phyloP scores from a whole-genome alignment of 2,329 filamentous ascomycete species.

The Colletotrichum godetiae region DNA sequence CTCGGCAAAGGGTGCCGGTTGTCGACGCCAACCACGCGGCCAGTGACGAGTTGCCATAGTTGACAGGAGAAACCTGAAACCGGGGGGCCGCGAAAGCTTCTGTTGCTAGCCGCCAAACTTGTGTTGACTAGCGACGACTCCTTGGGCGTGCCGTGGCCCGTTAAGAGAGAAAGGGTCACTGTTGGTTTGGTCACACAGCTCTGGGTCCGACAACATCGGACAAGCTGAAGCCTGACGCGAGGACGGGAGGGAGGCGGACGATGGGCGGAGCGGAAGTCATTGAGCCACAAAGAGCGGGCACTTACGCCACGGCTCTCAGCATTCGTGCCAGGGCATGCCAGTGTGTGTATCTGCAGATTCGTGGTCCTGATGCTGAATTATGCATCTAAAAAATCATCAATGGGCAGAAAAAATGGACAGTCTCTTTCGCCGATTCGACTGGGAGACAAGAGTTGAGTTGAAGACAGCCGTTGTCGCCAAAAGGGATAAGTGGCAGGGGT shows the following conservation, averaged over 20 bases:
- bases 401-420: background rate
- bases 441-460: background rate
- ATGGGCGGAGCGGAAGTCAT: slow-evolving; percentile 23
- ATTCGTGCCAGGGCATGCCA: background rate
- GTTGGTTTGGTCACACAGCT: background rate
- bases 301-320: slow-evolving; percentile 10
- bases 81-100: background rate
- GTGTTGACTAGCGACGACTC: background rate
- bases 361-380: background rate
- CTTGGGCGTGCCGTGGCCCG: too few species aligned
- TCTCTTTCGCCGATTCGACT: background rate
- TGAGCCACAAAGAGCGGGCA: background rate
- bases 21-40: slow-evolving; percentile 14
- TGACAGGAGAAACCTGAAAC: slow-evolving; percentile 29
- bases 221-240: too few species aligned
- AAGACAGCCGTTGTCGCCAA: slow-evolving; percentile 7
- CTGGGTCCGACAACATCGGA: background rate
- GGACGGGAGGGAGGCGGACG: slow-evolving; percentile 1
- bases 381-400: slow-evolving; percentile 5
- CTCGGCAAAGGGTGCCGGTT: slow-evolving; percentile 5
- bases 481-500: slow-evolving; percentile 7
- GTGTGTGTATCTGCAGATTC: background rate
- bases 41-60: slow-evolving; percentile 16
- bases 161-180: background rate
- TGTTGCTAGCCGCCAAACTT: slow-evolving; percentile 23